Evolutionary conservation across 495 filamentous ascomycete genomes (phyloP), one percentile per base, ranked within the genome.

Genomic region (Lasiosphaeris hirsuta): DNA sequence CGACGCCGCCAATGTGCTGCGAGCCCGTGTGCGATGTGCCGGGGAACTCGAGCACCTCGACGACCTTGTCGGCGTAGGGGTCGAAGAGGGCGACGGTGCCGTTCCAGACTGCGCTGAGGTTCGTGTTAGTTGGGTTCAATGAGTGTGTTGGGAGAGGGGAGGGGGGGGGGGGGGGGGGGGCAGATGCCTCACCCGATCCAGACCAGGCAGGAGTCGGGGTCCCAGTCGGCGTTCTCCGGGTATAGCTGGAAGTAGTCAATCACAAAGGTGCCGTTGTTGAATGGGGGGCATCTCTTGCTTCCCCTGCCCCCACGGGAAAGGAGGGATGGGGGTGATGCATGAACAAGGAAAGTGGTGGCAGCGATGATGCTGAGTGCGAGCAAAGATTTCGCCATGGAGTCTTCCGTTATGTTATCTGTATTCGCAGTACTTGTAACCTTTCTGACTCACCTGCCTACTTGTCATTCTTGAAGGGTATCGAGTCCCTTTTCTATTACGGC

Each of bases 181-280:
- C 18, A 5, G 30, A 13, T 33, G 51, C 47, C 61, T 51, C 17
- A 63, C 67, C 65, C 61, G 46, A 66, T 56, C 48, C 54, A 67
- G 34, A 71, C 51, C n/a, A 70, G 47, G 36, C 70, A 71, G 14
- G 51, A 56, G 3, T 67, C 50, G 19, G 54, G 40, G 55, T 74
- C 65, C 54, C 68, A 72, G 42, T 74, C 70, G 14, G 67, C 69
- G 18, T 74, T 72, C 37, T 71, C 72, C 35, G 72, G 67, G 35
- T 72, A 72, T 0, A 72, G 56, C 33, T 72, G 70, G 54, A 65
- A 74, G 15, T 64, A 62, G 18, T 65, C 55, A 40, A 74, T 63
- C 14, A 63, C 53, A 39, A 72, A 63, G 14, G 48, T 62, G n/a
- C 70, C 69, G 8, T 30, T 30, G 53, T 63, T 15, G 42, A 57